Evolutionary conservation across 1,139 yeast species (phyloP).

Genomic region (Candida tunisiensis): DNA sequence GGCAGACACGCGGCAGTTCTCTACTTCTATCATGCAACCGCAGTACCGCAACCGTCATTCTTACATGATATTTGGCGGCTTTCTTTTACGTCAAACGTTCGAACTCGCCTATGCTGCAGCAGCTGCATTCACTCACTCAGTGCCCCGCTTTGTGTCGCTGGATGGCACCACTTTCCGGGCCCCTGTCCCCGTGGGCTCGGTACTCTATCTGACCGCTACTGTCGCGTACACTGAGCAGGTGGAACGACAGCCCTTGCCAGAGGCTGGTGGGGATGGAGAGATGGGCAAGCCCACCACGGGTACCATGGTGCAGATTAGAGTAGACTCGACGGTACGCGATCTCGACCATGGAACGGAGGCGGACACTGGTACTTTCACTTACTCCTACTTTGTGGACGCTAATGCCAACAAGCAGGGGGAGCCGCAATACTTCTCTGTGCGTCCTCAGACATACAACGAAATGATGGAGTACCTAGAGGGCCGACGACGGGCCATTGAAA

Average conservation of each 20-base stretch:
- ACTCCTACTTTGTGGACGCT: conserved; percentile 54
- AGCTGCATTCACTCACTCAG: conserved; percentile 69
- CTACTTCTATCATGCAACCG: conserved; percentile 87
- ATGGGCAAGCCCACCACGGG: conserved; percentile 54
- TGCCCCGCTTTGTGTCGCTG: conserved; percentile 76
- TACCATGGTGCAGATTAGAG: conserved; percentile 75
- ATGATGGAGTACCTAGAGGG: conserved; percentile 89
- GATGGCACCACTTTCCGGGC: conserved; percentile 85
- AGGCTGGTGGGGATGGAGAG: conserved; percentile 6
- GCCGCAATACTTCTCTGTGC: conserved; percentile 56
- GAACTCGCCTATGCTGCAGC: conserved; percentile 88
- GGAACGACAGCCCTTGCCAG: conserved; percentile 8
- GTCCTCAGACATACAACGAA: conserved; percentile 79
- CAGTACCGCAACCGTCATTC: conserved; percentile 90
- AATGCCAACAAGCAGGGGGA: conserved; percentile 11
- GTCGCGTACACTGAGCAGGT: conserved; percentile 51
- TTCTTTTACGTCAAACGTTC: conserved; percentile 76
- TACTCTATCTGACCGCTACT: conserved; percentile 61
- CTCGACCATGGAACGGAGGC: conserved; percentile 43
- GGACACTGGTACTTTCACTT: conserved; percentile 76
- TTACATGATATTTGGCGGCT: conserved; percentile 90
- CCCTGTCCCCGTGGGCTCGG: conserved; percentile 92
- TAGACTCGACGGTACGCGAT: conserved; percentile 60
- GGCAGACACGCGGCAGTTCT: conserved; percentile 52
- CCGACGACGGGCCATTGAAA: conserved; percentile 73